A percentile compares a stretch with the other conserved stretches of the same genome.
phyloP scores from a whole-genome alignment of 2,329 filamentous ascomycete species.

The Ustulina deusta region DNA sequence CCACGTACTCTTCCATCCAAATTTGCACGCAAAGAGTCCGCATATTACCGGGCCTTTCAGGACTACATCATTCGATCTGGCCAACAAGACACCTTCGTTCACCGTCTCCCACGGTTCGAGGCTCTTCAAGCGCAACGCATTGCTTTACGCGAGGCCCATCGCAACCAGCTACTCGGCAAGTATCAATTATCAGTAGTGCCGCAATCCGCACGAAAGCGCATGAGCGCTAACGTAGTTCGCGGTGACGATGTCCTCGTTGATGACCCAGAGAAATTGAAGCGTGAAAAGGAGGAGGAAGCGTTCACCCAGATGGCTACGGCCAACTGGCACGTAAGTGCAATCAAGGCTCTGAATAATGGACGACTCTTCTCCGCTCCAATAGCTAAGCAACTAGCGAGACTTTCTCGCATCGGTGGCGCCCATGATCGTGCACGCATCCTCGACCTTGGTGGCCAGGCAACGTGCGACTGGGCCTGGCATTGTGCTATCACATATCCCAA shows the following conservation, averaged over 20 bases:
- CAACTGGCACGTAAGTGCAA: conserved; percentile 71
- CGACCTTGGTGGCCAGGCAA: conserved; percentile 85
- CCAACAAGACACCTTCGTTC: conserved; percentile 81
- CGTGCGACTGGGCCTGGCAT: conserved; percentile 97
- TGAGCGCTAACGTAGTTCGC: conserved; percentile 78
- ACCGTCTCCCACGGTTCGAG: conserved; percentile 87
- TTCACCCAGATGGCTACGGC: conserved; percentile 75
- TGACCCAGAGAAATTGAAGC: conserved; percentile 71
- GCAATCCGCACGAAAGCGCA: conserved; percentile 76
- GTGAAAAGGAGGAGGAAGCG: conserved; percentile 84
- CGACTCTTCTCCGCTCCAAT: conserved; percentile 73
- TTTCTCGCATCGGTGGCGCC: conserved; percentile 63
- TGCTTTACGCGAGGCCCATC: conserved; percentile 77
- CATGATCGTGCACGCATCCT: conserved; percentile 75
- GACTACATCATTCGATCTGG: conserved; percentile 75
- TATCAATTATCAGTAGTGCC: conserved; percentile 80
- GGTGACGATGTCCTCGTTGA: conserved; percentile 74
- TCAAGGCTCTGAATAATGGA: conserved; percentile 73
- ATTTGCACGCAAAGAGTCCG: conserved; percentile 72
- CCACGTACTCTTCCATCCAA: conserved; percentile 65
- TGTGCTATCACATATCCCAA: conserved; percentile 87
- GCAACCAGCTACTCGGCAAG: conserved; percentile 85
- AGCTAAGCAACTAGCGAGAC: conserved; percentile 69
- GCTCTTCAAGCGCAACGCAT: conserved; percentile 86
- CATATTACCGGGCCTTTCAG: conserved; percentile 90